phyloP scores from a whole-genome alignment of 192 early-diverging fungal genomes.

The Coemansia sp. region DNA sequence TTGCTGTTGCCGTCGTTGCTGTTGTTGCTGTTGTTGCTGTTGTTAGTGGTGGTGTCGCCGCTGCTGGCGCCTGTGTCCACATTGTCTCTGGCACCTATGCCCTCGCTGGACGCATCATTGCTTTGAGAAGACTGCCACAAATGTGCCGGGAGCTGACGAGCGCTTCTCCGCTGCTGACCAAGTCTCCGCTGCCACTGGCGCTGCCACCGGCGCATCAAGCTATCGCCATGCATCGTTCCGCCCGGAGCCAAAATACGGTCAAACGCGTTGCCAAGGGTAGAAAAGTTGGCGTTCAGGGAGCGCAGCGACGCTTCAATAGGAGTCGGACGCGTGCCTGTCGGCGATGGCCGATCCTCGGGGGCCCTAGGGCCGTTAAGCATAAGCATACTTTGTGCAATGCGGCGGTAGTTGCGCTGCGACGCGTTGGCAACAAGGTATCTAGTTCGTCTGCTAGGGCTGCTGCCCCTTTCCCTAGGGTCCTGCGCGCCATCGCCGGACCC shows the following conservation, averaged over 20 bases:
- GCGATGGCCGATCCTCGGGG: neutral
- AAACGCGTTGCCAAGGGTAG: neutral
- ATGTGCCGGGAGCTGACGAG: neutral
- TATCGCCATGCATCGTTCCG: neutral
- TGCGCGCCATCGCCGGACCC: neutral
- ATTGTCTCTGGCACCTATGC: neutral
- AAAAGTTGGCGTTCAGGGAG: neutral
- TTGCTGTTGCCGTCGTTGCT: neutral
- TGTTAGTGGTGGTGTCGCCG: neutral
- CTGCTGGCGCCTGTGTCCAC: neutral
- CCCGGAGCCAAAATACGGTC: neutral
- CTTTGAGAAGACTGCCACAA: neutral
- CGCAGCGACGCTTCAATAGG: neutral
- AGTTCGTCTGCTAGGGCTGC: neutral
- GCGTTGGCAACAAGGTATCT: neutral
- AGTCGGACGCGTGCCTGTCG: neutral
- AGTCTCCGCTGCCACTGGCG: neutral
- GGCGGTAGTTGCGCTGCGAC: slow-evolving; percentile 1
- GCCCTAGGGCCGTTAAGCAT: neutral
- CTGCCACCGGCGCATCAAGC: neutral
- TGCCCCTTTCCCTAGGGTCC: neutral
- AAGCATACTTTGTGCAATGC: neutral
- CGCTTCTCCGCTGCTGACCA: neutral
- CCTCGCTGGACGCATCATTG: neutral
- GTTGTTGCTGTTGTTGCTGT: slow-evolving; percentile 8